Percentiles rank a stretch among this genome's conserved stretches.
These are phyloP conservation scores for Aureobasidium sp. DNA, from an alignment of 2,329 filamentous ascomycete species.

Conservation along the genomic window DNA sequence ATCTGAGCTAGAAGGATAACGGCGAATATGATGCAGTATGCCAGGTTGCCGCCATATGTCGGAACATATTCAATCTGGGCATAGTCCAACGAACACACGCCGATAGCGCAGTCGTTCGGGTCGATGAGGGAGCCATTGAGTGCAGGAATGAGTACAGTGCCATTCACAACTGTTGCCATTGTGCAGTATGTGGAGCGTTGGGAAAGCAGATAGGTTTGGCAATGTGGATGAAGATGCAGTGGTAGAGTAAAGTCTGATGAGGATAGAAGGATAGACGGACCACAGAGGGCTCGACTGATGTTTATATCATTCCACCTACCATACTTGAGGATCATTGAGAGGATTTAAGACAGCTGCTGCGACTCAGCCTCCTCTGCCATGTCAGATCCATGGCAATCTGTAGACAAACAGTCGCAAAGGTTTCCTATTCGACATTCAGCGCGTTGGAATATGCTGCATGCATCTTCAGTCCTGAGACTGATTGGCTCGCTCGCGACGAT, in stretches of 20 bases:
- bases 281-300: background rate
- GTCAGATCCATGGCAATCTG: background rate
- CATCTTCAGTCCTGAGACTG: background rate
- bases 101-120: slow-evolving; percentile 17
- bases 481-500: background rate
- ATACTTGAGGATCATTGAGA: background rate
- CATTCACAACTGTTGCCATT: slow-evolving; percentile 5
- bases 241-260: background rate
- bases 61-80: slow-evolving; percentile 46
- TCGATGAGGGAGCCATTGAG: slow-evolving; percentile 9
- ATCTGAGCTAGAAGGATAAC: slow-evolving; percentile 41
- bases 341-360: background rate
- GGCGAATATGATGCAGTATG: slow-evolving; percentile 45
- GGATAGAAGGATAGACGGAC: background rate
- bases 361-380: background rate
- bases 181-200: background rate
- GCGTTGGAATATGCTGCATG: background rate
- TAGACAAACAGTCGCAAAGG: background rate
- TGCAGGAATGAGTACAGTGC: background rate
- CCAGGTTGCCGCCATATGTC: slow-evolving; percentile 40
- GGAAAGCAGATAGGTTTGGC: background rate
- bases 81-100: slow-evolving; percentile 24
- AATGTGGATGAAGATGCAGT: background rate
- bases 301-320: background rate
- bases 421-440: background rate